Percentiles rank a stretch among this genome's conserved stretches.
phyloP scores from a whole-genome alignment of 257 asterid genomes.

The Gentiana straminea region DNA sequence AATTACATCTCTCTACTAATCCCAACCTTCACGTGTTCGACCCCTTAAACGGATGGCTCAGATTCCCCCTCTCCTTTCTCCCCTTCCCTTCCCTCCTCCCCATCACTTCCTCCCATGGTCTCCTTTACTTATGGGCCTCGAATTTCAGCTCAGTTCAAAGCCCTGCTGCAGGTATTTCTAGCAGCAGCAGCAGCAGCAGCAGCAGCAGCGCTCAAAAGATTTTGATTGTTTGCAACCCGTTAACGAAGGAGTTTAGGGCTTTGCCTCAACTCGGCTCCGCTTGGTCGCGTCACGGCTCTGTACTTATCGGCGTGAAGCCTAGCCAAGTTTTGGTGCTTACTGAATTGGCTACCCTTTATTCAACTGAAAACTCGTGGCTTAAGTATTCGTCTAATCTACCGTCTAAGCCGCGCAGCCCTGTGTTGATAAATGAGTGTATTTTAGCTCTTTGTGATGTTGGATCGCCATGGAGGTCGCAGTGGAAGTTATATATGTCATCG shows the following conservation, averaged over 20 bases:
- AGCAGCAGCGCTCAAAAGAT: constrained; percentile 23
- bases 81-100: constrained; percentile 82
- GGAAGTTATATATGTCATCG: constrained; percentile 63
- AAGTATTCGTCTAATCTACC: constrained; percentile 84
- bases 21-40: constrained; percentile 58
- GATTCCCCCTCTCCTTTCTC: constrained; percentile 73
- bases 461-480: constrained; percentile 93
- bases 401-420: constrained; percentile 86
- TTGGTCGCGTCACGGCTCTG: constrained; percentile 97
- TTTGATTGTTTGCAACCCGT: constrained; percentile 75
- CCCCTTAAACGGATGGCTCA: constrained; percentile 61
- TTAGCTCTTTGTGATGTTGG: constrained; percentile 81
- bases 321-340: constrained; percentile 65
- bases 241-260: constrained; percentile 43
- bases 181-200: neutral
- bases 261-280: constrained; percentile 97
- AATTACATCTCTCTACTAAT: constrained; percentile 20
- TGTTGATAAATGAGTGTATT: constrained; percentile 51
- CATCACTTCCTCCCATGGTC: constrained; percentile 68
- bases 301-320: constrained; percentile 61
- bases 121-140: constrained; percentile 78
- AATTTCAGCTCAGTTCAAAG: constrained; percentile 1
- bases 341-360: constrained; percentile 77
- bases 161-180: neutral
- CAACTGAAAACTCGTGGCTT: constrained; percentile 53